These are phyloP conservation scores for Melocanna baccifera DNA, from an alignment of 176 grass and related monocot genomes.

Conservation along the genomic window DNA sequence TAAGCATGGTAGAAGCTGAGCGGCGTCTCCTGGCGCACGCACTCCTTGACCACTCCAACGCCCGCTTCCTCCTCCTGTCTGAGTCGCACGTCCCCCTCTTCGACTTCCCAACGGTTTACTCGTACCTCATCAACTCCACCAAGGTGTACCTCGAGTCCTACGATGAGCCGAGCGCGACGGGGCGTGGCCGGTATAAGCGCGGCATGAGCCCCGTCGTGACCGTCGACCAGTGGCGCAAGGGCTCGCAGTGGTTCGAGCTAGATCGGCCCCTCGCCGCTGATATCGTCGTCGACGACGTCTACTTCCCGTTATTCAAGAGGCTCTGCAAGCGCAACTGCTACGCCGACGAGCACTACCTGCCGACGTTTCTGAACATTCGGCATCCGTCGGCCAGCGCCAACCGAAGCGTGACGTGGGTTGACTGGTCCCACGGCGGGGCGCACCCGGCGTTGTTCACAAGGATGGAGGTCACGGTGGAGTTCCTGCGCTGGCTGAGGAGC, in stretches of 20 bases:
- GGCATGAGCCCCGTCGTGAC: conserved; percentile 38
- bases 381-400: background rate
- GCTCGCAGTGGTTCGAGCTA: conserved; percentile 74
- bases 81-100: conserved; percentile 67
- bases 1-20: conserved; percentile 75
- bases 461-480: conserved; percentile 53
- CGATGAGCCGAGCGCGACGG: conserved; percentile 31
- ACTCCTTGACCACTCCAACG: conserved; percentile 49
- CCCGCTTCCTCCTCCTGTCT: conserved; percentile 60
- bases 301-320: conserved; percentile 48
- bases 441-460: conserved; percentile 56
- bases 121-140: conserved; percentile 63
- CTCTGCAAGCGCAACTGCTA: conserved; percentile 59
- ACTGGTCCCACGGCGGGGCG: conserved; percentile 63
- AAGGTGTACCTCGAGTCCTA: conserved; percentile 49
- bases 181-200: conserved; percentile 49
- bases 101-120: conserved; percentile 44
- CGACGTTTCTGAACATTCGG: conserved; percentile 44
- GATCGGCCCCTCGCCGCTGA: conserved; percentile 43
- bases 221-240: conserved; percentile 58
- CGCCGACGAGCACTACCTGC: conserved; percentile 70
- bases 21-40: conserved; percentile 62
- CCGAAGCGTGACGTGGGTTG: conserved; percentile 62
- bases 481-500: conserved; percentile 47
- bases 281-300: conserved; percentile 39